Evolutionary conservation across 75 land plant genomes (phyloP).

Genomic region (Pinus taeda): DNA sequence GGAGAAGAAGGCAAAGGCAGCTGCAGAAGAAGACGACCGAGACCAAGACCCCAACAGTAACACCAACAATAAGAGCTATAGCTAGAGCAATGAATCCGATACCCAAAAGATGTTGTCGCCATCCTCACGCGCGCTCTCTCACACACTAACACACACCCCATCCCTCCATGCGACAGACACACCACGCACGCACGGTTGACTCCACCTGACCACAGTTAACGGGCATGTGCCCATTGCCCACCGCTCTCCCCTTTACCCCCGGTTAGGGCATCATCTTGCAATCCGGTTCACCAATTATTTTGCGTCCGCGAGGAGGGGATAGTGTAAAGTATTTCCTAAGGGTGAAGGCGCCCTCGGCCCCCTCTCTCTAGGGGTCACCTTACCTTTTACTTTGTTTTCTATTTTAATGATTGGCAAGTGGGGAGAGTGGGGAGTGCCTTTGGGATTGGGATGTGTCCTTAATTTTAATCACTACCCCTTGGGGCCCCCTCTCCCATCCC

Average conservation of each 20-base stretch:
- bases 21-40: not conserved
- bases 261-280: not conserved
- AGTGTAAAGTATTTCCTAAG: not conserved
- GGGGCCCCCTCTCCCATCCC: no score
- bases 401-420: constrained; percentile 11
- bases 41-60: not conserved
- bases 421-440: not conserved
- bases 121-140: not conserved
- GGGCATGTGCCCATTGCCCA: no score
- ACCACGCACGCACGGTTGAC: not conserved
- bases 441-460: no score
- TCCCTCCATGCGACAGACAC: constrained; percentile 3
- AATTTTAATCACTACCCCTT: no score
- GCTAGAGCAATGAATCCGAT: no score
- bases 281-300: constrained; percentile 3
- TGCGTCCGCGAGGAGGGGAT: constrained; percentile 11
- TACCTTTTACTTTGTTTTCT: not conserved
- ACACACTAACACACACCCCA: constrained; percentile 6
- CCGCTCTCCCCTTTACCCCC: no score
- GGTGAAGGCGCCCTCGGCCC: not conserved
- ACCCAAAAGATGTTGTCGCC: not conserved
- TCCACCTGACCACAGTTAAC: not conserved
- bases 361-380: not conserved
- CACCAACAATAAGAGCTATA: not conserved
- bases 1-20: no score